These are phyloP conservation scores for Phytophthora aleatoria DNA, from an alignment of 352 stramenopile genomes.

Conservation along the genomic window DNA sequence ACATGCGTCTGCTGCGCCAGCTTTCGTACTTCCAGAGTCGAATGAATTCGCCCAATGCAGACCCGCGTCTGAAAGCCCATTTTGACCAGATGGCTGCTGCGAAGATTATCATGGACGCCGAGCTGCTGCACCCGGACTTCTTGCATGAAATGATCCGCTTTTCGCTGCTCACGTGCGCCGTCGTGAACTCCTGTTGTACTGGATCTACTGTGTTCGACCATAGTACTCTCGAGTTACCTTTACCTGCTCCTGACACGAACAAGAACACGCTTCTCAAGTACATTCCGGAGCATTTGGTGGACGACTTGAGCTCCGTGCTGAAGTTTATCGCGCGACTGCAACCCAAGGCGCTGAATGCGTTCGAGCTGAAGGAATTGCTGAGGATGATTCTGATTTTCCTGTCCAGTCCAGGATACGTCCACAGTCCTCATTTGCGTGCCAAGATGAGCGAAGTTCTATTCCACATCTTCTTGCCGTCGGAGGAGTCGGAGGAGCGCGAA, in stretches of 20 bases:
- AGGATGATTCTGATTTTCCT: slow-evolving; percentile 92
- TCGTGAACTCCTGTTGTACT: slow-evolving; percentile 66
- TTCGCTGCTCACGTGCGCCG: slow-evolving; percentile 61
- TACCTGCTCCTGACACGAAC: slow-evolving; percentile 39
- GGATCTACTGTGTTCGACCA: slow-evolving; percentile 23
- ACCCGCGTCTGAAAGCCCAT: slow-evolving; percentile 72
- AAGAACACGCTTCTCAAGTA: slow-evolving; percentile 58
- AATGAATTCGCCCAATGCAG: slow-evolving; percentile 68
- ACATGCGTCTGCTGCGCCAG: slow-evolving; percentile 90
- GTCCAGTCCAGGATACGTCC: slow-evolving; percentile 84
- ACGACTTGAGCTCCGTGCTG: slow-evolving; percentile 93
- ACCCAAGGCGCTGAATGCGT: slow-evolving; percentile 79
- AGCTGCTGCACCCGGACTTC: slow-evolving; percentile 79
- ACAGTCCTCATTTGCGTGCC: slow-evolving; percentile 93
- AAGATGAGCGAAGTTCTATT: slow-evolving; percentile 97
- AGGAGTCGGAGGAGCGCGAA: slow-evolving; percentile 79
- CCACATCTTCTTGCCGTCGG: slow-evolving; percentile 94
- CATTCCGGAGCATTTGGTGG: slow-evolving; percentile 96
- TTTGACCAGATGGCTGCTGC: slow-evolving; percentile 72
- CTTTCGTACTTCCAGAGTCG: slow-evolving; percentile 88
- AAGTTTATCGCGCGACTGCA: slow-evolving; percentile 91
- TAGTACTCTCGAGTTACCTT: slow-evolving; percentile 36
- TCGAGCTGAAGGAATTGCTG: slow-evolving; percentile 91
- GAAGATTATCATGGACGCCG: slow-evolving; percentile 85
- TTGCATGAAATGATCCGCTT: slow-evolving; percentile 82